Evolutionary conservation across 495 filamentous ascomycete genomes (phyloP).

Genomic region (Annulohypoxylon nitens): DNA sequence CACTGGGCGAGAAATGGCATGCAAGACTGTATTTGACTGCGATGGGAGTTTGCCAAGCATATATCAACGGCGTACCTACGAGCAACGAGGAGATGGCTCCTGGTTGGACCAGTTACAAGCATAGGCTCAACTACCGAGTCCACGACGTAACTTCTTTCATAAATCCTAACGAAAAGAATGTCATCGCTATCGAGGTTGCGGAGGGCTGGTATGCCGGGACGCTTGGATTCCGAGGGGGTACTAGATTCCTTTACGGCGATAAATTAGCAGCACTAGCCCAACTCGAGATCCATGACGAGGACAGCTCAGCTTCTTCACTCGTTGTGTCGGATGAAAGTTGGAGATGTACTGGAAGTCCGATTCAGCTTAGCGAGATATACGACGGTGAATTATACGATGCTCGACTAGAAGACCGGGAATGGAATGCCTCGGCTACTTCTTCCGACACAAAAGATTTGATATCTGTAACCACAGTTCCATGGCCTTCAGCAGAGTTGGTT

Average conservation of each 20-base stretch:
- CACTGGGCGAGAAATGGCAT: background rate
- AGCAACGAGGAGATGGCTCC: slow-evolving; percentile 1
- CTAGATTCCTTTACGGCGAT: slow-evolving; percentile 1
- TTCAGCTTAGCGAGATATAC: background rate
- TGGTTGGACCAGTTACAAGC: background rate
- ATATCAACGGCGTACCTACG: background rate
- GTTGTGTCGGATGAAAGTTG: background rate
- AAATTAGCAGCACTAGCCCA: background rate
- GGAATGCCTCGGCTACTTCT: background rate
- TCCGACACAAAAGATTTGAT: background rate
- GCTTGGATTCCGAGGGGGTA: background rate
- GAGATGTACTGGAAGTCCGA: background rate
- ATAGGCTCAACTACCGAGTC: background rate
- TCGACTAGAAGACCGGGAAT: background rate
- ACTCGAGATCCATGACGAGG: background rate
- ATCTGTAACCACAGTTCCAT: background rate
- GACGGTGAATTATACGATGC: background rate
- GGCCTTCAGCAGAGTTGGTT: background rate
- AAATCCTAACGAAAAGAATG: background rate
- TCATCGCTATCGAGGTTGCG: background rate
- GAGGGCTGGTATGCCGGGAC: background rate
- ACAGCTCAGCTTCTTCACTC: background rate
- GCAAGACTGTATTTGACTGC: background rate
- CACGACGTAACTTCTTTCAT: background rate
- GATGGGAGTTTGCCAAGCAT: background rate